Evolutionary conservation across 2,329 filamentous ascomycete genomes (phyloP).

Genomic region (Stachybotrys elegans): DNA sequence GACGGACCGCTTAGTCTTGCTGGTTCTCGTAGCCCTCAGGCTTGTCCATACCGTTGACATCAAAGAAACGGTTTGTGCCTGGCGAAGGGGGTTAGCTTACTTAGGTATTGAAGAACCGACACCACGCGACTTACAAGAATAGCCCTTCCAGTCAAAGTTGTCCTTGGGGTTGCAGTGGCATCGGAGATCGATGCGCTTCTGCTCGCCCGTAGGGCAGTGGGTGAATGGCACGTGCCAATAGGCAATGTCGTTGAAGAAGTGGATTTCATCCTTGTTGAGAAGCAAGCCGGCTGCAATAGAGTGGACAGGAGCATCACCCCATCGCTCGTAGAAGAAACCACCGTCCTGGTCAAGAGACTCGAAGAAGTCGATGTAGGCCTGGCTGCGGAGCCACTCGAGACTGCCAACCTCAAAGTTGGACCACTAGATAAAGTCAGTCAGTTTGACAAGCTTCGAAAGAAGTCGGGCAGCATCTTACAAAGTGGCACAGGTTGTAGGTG

Average conservation of each 20-base stretch:
- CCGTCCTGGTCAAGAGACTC: conserved; percentile 81
- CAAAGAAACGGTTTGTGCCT: conserved; percentile 75
- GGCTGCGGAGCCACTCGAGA: conserved; percentile 85
- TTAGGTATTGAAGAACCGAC: not conserved
- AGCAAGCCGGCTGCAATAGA: conserved; percentile 90
- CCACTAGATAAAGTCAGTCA: conserved; percentile 56
- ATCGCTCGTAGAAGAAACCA: conserved; percentile 98
- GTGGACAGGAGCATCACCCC: conserved; percentile 96
- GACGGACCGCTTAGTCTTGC: conserved; percentile 42
- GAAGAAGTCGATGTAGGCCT: conserved; percentile 89
- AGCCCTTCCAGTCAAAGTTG: conserved; percentile 99
- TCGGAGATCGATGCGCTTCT: conserved; percentile 75
- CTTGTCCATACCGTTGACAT: conserved; percentile 74
- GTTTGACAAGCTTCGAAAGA: not conserved
- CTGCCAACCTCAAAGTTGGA: conserved; percentile 98
- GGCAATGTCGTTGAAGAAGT: conserved; percentile 98
- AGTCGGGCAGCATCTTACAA: conserved; percentile 53
- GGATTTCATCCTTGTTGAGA: conserved; percentile 87
- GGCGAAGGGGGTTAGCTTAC: conserved; percentile 7
- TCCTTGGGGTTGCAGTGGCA: conserved; percentile 94
- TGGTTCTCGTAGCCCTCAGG: conserved; percentile 80
- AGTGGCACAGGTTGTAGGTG: conserved; percentile 95
- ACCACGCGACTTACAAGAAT: conserved; percentile 69
- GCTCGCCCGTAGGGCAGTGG: conserved; percentile 89
- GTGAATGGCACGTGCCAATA: conserved; percentile 98